Conservation (phyloP, 495 filamentous ascomycete species). For the Cairneyella variabilis region DNA sequence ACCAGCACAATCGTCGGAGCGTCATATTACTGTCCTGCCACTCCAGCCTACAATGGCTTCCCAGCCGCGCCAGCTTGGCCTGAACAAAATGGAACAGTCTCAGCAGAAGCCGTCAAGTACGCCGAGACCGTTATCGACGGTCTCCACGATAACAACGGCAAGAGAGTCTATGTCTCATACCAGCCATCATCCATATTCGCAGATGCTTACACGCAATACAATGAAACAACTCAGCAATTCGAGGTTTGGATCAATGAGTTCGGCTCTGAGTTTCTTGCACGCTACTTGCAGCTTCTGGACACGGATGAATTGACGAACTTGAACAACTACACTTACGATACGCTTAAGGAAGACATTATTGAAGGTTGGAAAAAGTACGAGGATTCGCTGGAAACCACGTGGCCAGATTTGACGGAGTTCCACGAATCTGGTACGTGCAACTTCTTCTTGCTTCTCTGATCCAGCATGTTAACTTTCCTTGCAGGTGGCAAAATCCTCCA, state of each 20-base stretch:
- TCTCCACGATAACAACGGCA: constrained; percentile 38
- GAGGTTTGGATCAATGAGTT: no score
- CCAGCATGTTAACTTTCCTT: constrained; percentile 45
- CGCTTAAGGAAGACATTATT: constrained; percentile 43
- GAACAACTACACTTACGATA: constrained; percentile 46
- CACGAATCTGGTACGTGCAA: no score
- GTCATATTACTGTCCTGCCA: no score
- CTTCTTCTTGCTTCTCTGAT: no score
- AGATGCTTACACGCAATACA: constrained; percentile 39
- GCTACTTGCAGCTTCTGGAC: no score
- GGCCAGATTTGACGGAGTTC: constrained; percentile 43
- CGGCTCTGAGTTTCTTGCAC: no score
- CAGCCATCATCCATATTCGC: constrained; percentile 39
- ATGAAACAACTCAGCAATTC: constrained; percentile 34
- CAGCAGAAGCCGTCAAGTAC: constrained; percentile 34
- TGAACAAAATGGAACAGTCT: constrained; percentile 40
- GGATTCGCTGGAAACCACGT: constrained; percentile 43
- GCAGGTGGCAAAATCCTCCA: constrained; percentile 49
- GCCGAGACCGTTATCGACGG: constrained; percentile 39
- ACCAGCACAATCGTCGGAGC: no score
- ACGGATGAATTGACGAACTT: no score
- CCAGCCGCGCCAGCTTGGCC: constrained; percentile 41
- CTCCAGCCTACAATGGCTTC: no score
- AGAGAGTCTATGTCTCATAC: constrained; percentile 43
- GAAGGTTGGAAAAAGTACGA: constrained; percentile 32